Evolutionary conservation across 441 rosid genomes (phyloP), one percentile per base, ranked within the genome.

Genomic region (Codiaeum variegatum): DNA sequence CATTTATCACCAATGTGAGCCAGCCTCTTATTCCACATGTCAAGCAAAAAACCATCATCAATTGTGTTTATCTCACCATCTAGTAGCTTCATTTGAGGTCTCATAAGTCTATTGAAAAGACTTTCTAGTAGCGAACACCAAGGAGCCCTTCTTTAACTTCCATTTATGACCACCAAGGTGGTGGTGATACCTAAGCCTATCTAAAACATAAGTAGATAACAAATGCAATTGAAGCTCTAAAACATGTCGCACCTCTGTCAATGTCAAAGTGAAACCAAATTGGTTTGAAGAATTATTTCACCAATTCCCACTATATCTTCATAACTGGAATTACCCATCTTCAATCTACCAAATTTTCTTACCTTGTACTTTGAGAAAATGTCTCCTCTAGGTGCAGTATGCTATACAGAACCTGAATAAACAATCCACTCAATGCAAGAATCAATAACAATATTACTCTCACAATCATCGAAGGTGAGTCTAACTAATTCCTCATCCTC

Each of bases 21-120:
- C n/a, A n/a, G n/a, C n/a, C n/a, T 40, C 58, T 23, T 56, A 46
- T 67, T 58, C 77, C 77, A 74, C 11, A 74, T 21, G 19, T 65
- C 7, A 9, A 34, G 51, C 1, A 11, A 69, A 54, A 49, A 16
- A 19, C n/a, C 29, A 56, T 56, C 26, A 18, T 59, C 38, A 28
- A 56, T 18, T 60, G 40, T 0, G 5, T 61, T 42, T 0, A 44
- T 9, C n/a, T 31, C 62, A 32, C n/a, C 49, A 19, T 69, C 16
- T 0, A 54, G 4, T 11, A 69, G 6, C 28, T 28, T 69, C 46
- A 70, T 6, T 6, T 42, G 28, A 2, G 59, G 38, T 4, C 1
- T 70, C n/a, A n/a, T n/a, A n/a, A n/a, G n/a, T n/a, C n/a, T n/a
- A n/a, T n/a, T n/a, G n/a, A n/a, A 1, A 29, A 61, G 66, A 11